A percentile compares a stretch with the other conserved stretches of the same genome.
Evolutionary conservation across 2,329 filamentous ascomycete species (phyloP).

Genomic region (Periconia sp.): DNA sequence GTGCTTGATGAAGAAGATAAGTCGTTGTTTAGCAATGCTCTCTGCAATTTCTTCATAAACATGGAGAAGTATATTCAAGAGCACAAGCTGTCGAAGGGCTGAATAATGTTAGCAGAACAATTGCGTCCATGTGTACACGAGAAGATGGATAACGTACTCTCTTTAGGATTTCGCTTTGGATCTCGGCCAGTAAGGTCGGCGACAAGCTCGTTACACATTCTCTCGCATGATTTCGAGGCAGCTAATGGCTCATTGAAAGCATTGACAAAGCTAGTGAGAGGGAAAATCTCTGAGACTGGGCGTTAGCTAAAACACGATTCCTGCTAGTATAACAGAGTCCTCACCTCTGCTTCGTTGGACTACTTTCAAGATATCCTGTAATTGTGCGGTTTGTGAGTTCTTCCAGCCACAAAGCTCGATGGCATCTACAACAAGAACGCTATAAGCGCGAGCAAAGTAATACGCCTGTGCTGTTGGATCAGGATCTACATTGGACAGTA

Average conservation of each 20-base stretch:
- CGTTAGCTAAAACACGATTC: no score
- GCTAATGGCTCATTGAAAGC: constrained; percentile 57
- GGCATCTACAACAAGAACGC: constrained; percentile 44
- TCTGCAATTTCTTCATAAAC: constrained; percentile 56
- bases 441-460: constrained; percentile 50
- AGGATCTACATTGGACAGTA: constrained; percentile 28
- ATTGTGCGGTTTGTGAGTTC: constrained; percentile 36
- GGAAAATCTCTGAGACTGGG: constrained; percentile 48
- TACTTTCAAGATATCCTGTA: constrained; percentile 46
- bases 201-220: constrained; percentile 66
- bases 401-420: constrained; percentile 52
- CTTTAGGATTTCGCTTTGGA: constrained; percentile 48
- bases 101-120: background rate
- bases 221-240: constrained; percentile 54
- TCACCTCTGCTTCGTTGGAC: constrained; percentile 31
- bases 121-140: background rate
- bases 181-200: constrained; percentile 64
- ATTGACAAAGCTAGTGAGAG: constrained; percentile 55
- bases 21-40: constrained; percentile 65
- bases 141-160: no score
- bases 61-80: constrained; percentile 62
- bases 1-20: constrained; percentile 83
- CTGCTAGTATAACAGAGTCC: no score
- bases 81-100: constrained; percentile 57
- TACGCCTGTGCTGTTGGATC: constrained; percentile 42